Conservation (phyloP, 2,329 filamentous ascomycete genomes). For the Pseudogymnoascus sp. region DNA sequence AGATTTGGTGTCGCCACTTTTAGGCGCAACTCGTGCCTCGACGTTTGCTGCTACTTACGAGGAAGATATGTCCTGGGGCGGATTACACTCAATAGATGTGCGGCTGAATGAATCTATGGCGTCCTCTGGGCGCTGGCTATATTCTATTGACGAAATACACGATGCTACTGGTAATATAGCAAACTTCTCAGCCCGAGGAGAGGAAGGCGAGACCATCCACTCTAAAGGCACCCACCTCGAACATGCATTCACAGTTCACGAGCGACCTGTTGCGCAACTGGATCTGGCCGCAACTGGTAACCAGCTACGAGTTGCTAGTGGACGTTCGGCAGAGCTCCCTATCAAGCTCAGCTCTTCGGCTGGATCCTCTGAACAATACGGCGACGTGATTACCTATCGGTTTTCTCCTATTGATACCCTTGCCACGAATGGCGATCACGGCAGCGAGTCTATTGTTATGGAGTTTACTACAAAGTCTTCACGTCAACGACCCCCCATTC, state of each 20-base stretch:
- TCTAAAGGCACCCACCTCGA: constrained; percentile 57
- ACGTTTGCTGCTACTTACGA: constrained; percentile 52
- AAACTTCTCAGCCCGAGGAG: constrained; percentile 60
- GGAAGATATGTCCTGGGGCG: constrained; percentile 75
- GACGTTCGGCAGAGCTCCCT: constrained; percentile 61
- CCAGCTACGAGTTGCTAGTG: constrained; percentile 78
- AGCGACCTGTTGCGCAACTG: constrained; percentile 70
- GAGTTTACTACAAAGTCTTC: constrained; percentile 56
- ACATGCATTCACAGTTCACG: constrained; percentile 78
- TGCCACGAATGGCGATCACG: constrained; percentile 63
- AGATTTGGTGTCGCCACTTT: constrained; percentile 70
- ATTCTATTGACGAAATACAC: constrained; percentile 84
- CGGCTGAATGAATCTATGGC: constrained; percentile 86
- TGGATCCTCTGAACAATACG: constrained; percentile 50
- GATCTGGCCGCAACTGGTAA: constrained; percentile 70
- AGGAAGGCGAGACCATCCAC: constrained; percentile 60
- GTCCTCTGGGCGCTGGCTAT: constrained; percentile 74
- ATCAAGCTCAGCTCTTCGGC: constrained; percentile 62
- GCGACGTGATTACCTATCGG: constrained; percentile 70
- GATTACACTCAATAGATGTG: constrained; percentile 66
- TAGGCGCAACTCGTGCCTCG: constrained; percentile 52
- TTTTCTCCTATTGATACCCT: constrained; percentile 72
- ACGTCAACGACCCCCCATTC: constrained; percentile 61
- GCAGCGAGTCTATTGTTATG: constrained; percentile 50
- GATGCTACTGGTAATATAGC: constrained; percentile 86